Evolutionary conservation across 805 yeast genomes (phyloP).

Genomic region (Cyberlindnera mrakii): DNA sequence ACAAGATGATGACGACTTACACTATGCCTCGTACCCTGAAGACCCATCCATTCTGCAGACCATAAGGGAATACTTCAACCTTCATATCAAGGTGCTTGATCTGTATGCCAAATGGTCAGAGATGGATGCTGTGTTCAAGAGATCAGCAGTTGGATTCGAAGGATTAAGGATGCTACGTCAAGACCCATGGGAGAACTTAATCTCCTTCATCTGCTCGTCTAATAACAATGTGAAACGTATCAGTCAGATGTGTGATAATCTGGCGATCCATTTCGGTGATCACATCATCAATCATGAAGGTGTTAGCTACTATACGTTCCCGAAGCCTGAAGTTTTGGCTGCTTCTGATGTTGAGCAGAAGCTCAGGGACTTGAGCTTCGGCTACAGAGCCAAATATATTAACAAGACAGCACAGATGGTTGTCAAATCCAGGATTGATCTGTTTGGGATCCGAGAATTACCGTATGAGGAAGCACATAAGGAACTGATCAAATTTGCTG

Average conservation of each 20-base stretch:
- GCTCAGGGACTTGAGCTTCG: slow-evolving; percentile 55
- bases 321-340: slow-evolving; percentile 50
- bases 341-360: slow-evolving; percentile 34
- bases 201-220: slow-evolving; percentile 91
- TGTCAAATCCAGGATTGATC: slow-evolving; percentile 29
- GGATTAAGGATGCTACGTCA: slow-evolving; percentile 87
- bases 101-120: slow-evolving; percentile 59
- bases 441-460: slow-evolving; percentile 36
- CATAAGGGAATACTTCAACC: slow-evolving; percentile 64
- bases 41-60: slow-evolving; percentile 34
- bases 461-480: slow-evolving; percentile 49
- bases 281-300: slow-evolving; percentile 49
- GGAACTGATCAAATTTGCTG: slow-evolving; percentile 59
- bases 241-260: slow-evolving; percentile 81
- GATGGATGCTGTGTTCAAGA: slow-evolving; percentile 45
- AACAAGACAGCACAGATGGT: slow-evolving; percentile 60
- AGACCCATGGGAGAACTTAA: slow-evolving; percentile 94
- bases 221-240: slow-evolving; percentile 93
- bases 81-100: slow-evolving; percentile 45
- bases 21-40: slow-evolving; percentile 42
- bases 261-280: slow-evolving; percentile 68
- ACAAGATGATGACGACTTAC: slow-evolving; percentile 48
- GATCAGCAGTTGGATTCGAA: slow-evolving; percentile 32
- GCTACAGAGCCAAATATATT: slow-evolving; percentile 88
- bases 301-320: slow-evolving; percentile 63